Percentiles rank a stretch among this genome's conserved stretches.
Conservation (phyloP, 2,329 filamentous ascomycete genomes). For the Helminthosporium solani region DNA sequence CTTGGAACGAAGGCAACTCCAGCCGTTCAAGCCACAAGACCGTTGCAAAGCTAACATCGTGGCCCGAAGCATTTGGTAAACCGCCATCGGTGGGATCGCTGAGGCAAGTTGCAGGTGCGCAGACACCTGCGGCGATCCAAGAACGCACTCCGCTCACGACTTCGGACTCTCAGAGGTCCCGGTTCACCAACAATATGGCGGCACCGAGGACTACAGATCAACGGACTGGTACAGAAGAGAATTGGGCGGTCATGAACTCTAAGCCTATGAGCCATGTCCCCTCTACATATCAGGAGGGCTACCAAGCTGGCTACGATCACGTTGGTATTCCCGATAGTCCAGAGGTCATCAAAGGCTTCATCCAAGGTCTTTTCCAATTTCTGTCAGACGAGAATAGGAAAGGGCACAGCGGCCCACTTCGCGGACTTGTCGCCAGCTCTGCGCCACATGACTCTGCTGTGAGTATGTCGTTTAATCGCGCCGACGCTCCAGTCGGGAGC, state of each 20-base stretch:
- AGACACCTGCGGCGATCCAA: conserved; percentile 4
- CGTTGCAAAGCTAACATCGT: conserved; percentile 29
- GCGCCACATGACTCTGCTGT: conserved; percentile 32
- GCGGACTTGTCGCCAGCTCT: conserved; percentile 25
- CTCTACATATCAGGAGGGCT: conserved; percentile 42
- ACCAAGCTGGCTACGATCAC: conserved; percentile 41
- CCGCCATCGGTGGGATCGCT: conserved; percentile 20
- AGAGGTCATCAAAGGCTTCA: conserved; percentile 37
- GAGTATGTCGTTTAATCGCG: conserved; percentile 26
- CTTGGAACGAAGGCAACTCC: conserved; percentile 35
- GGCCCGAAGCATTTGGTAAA: conserved; percentile 35
- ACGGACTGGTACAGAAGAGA: conserved; percentile 20
- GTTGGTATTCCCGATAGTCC: conserved; percentile 32
- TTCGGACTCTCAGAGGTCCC: conserved; percentile 7
- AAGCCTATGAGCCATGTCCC: conserved; percentile 25
- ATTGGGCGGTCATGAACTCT: conserved; percentile 21
- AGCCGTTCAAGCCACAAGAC: conserved; percentile 23
- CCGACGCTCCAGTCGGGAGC: conserved; percentile 9
- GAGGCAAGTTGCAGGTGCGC: conserved; percentile 12
- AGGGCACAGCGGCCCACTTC: conserved; percentile 23
- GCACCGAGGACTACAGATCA: conserved; percentile 17
- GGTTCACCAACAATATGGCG: conserved; percentile 14
- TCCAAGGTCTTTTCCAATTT: conserved; percentile 34
- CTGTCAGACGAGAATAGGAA: conserved; percentile 30
- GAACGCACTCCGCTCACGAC: conserved; percentile 11